These are phyloP conservation scores for Dispira simplex DNA, from an alignment of 192 early-diverging fungal genomes.

Conservation along the genomic window DNA sequence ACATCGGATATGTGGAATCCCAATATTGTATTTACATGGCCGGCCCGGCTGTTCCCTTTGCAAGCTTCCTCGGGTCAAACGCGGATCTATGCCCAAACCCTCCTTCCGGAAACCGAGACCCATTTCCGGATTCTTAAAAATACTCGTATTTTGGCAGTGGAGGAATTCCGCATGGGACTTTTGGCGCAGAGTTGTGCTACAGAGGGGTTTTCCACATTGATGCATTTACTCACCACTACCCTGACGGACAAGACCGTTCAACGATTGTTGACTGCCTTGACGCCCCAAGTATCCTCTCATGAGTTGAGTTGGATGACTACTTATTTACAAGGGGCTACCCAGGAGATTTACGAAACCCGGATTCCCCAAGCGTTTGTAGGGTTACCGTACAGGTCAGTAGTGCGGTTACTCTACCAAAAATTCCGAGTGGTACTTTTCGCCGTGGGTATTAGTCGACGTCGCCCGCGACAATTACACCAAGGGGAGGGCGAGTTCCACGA, in stretches of 20 bases:
- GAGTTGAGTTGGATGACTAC: constrained; percentile 19
- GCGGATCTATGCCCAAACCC: constrained; percentile 25
- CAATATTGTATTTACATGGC: constrained; percentile 10
- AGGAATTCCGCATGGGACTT: constrained; percentile 30
- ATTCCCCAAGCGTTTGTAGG: constrained; percentile 21
- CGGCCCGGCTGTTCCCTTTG: background rate
- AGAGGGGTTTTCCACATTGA: constrained; percentile 24
- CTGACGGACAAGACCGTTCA: constrained; percentile 16
- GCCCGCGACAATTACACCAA: constrained; percentile 4
- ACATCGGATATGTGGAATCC: background rate
- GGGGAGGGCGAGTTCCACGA: constrained; percentile 19
- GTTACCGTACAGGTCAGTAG: constrained; percentile 23
- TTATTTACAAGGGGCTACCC: constrained; percentile 27
- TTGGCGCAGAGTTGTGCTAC: constrained; percentile 31
- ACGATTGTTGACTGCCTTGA: constrained; percentile 19
- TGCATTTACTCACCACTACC: constrained; percentile 25
- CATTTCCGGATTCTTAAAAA: constrained; percentile 24
- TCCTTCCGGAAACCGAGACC: constrained; percentile 21
- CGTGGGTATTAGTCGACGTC: constrained; percentile 22
- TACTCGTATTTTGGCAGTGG: constrained; percentile 21
- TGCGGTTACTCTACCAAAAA: constrained; percentile 25
- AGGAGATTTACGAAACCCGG: constrained; percentile 30
- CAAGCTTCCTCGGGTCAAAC: constrained; percentile 19
- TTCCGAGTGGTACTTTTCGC: constrained; percentile 25
- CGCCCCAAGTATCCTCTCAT: constrained; percentile 13